A percentile compares a stretch with the other conserved stretches of the same genome.
Conservation (phyloP, 148 eudicot genomes). For the Camellia japonica region DNA sequence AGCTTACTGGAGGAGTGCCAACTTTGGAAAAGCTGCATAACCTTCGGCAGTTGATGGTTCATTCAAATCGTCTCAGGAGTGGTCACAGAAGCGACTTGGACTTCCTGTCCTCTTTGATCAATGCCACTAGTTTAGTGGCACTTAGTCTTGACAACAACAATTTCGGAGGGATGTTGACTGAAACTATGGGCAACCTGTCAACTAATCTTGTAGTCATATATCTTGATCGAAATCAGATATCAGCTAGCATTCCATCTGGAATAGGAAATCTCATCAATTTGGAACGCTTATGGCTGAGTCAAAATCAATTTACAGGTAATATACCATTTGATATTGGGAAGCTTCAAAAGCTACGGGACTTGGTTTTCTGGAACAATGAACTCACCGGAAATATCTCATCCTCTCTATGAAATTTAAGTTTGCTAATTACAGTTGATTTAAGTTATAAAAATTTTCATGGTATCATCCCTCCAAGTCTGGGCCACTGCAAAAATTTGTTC, state of each 20-base stretch:
- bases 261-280: conserved; percentile 12
- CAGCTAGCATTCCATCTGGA: conserved; percentile 15
- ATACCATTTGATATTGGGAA: conserved; percentile 8
- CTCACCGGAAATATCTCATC: not conserved
- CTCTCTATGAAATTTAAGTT: conserved; percentile 17
- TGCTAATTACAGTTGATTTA: not conserved
- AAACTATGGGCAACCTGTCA: conserved; percentile 17
- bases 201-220: not conserved
- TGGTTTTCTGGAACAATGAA: not conserved
- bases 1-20: not conserved
- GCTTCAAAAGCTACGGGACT: conserved; percentile 14
- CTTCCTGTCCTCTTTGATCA: conserved; percentile 15
- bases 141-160: not conserved
- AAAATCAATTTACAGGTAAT: not conserved
- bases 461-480: not conserved
- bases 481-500: conserved; percentile 14
- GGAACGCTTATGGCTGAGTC: not conserved
- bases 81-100: not conserved
- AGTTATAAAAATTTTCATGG: conserved; percentile 2
- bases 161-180: conserved; percentile 1
- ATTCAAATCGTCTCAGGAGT: conserved; percentile 1
- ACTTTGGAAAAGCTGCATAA: not conserved
- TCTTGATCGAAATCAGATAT: not conserved
- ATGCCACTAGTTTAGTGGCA: not conserved
- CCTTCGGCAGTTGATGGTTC: not conserved